Conservation (phyloP, 179 eudicot species). For the Actinidia arguta region DNA sequence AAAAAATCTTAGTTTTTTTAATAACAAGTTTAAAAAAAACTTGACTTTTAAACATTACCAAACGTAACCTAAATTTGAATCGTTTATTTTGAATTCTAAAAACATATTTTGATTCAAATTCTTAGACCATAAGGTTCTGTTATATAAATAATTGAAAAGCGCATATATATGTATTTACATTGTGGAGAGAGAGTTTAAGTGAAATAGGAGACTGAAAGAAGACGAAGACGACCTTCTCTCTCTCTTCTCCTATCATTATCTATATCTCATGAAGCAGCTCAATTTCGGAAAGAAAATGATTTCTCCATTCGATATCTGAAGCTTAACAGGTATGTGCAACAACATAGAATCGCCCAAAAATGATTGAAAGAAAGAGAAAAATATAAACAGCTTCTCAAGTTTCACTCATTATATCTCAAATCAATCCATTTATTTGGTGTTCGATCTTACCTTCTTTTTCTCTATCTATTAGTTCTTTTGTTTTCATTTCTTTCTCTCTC, state of each 20-base stretch:
- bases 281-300: constrained; percentile 15
- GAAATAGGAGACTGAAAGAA: constrained; percentile 9
- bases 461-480: background rate
- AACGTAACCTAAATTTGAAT: no score
- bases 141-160: no score
- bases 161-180: background rate
- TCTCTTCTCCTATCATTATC: constrained; percentile 30
- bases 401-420: background rate
- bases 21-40: no score
- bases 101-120: no score
- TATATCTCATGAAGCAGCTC: constrained; percentile 1
- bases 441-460: no score
- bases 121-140: no score
- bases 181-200: background rate
- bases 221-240: constrained; percentile 15
- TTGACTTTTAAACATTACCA: no score
- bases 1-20: no score
- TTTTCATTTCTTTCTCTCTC: background rate
- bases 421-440: no score
- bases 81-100: no score
- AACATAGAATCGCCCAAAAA: no score
- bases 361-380: background rate
- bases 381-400: background rate
- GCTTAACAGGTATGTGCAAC: no score
- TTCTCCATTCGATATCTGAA: background rate